phyloP scores from a whole-genome alignment of 2,329 filamentous ascomycete genomes.

The Grosmannia serpens region DNA sequence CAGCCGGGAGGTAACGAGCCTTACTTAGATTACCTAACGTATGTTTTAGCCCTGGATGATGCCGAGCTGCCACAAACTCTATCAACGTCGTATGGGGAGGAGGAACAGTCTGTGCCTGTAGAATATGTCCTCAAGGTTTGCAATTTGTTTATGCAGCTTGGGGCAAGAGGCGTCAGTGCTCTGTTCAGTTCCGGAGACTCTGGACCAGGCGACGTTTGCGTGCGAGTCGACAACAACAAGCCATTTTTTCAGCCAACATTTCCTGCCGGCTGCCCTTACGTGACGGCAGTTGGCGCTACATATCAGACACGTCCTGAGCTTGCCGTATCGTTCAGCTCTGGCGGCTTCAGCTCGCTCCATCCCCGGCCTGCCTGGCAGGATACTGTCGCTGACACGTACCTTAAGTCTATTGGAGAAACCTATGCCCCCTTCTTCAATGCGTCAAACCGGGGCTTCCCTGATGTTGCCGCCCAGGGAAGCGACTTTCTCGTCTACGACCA shows the following conservation, averaged over 20 bases:
- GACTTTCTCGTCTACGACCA: conserved; percentile 17
- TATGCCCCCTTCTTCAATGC: conserved; percentile 33
- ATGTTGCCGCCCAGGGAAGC: conserved; percentile 42
- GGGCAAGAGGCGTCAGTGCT: conserved; percentile 55
- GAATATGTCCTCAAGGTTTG: conserved; percentile 52
- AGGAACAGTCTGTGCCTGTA: conserved; percentile 51
- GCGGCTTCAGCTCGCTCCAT: conserved; percentile 38
- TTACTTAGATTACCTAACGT: conserved; percentile 51
- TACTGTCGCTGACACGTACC: conserved; percentile 24
- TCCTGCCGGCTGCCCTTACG: conserved; percentile 24
- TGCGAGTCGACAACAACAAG: conserved; percentile 37
- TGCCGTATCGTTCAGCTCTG: conserved; percentile 21
- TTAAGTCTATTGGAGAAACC: conserved; percentile 27
- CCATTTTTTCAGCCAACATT: conserved; percentile 29
- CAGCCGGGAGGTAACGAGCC: conserved; percentile 51
- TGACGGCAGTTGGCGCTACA: conserved; percentile 46
- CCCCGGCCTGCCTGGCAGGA: conserved; percentile 29
- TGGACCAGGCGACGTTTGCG: conserved; percentile 51
- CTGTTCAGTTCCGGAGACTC: conserved; percentile 48
- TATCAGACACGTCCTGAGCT: conserved; percentile 20
- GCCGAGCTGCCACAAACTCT: conserved; percentile 47
- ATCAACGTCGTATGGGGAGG: conserved; percentile 55
- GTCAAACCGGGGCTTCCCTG: conserved; percentile 32
- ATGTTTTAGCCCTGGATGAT: conserved; percentile 40
- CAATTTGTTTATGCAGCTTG: conserved; percentile 52